phyloP scores from a whole-genome alignment of 257 asterid genomes.

The Plantago major region DNA sequence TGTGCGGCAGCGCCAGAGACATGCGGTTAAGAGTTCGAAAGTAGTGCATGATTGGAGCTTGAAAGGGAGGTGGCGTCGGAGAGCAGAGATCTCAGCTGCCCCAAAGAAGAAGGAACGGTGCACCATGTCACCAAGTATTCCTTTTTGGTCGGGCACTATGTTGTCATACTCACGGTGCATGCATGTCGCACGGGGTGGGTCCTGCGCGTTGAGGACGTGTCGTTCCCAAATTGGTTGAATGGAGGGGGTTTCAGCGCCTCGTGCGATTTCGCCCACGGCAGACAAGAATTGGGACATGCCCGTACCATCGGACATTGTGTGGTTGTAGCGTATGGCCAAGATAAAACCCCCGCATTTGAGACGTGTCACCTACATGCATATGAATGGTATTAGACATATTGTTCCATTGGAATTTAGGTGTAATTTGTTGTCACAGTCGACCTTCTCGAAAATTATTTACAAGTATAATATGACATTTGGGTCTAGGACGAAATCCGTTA shows the following conservation, averaged over 20 bases:
- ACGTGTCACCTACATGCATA: slow-evolving; percentile 52
- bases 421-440: no score
- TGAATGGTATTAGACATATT: no score
- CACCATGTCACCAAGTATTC: slow-evolving; percentile 35
- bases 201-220: slow-evolving; percentile 44
- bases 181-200: slow-evolving; percentile 36
- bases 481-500: background rate
- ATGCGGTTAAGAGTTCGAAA: slow-evolving; percentile 44
- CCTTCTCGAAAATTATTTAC: no score
- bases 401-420: background rate
- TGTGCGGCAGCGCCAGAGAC: slow-evolving; percentile 58
- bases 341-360: slow-evolving; percentile 62
- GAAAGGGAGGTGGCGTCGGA: slow-evolving; percentile 37
- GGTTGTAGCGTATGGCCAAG: slow-evolving; percentile 55
- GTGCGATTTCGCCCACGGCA: slow-evolving; percentile 58
- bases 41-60: slow-evolving; percentile 36
- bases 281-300: slow-evolving; percentile 64
- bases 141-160: slow-evolving; percentile 29
- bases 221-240: slow-evolving; percentile 54
- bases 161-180: slow-evolving; percentile 50
- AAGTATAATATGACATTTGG: no score
- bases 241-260: slow-evolving; percentile 42
- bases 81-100: slow-evolving; percentile 34
- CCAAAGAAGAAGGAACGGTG: slow-evolving; percentile 53
- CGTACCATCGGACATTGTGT: slow-evolving; percentile 57